Conservation (phyloP, 2,329 filamentous ascomycete genomes). For the Verticillium nonalfalfae region DNA sequence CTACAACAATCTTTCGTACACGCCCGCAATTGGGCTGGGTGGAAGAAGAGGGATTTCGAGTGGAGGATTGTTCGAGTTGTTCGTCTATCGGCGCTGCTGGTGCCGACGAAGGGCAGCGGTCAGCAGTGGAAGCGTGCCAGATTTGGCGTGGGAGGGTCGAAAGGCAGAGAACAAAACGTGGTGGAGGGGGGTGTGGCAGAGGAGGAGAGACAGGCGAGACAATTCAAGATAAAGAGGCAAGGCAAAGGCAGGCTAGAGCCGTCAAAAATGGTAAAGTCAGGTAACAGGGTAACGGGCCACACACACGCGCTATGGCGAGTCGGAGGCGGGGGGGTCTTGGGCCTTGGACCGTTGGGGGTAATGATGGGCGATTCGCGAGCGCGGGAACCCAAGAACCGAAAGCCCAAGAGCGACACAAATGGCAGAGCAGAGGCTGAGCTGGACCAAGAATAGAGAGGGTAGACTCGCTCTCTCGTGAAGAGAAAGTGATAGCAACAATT, state of each 20-base stretch:
- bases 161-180: background rate
- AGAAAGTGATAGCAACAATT: background rate
- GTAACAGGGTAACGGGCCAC: background rate
- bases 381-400: background rate
- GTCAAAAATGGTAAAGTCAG: background rate
- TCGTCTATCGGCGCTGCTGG: slow-evolving; percentile 11
- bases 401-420: background rate
- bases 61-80: background rate
- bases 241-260: background rate
- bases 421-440: background rate
- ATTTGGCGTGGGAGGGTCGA: background rate
- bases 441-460: background rate
- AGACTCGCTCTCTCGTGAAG: background rate
- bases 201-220: background rate
- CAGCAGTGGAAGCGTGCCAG: slow-evolving; percentile 5
- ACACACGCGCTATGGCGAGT: background rate
- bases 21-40: slow-evolving; percentile 9
- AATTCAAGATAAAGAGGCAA: background rate
- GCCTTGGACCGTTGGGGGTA: background rate
- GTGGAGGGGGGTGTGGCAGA: background rate
- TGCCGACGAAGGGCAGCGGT: slow-evolving; percentile 7
- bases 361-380: background rate
- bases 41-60: background rate
- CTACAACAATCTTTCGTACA: slow-evolving; percentile 36
- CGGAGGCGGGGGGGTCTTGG: background rate